These are phyloP conservation scores for Monosporascus sp. DNA, from an alignment of 2,329 filamentous ascomycete genomes.

Conservation along the genomic window DNA sequence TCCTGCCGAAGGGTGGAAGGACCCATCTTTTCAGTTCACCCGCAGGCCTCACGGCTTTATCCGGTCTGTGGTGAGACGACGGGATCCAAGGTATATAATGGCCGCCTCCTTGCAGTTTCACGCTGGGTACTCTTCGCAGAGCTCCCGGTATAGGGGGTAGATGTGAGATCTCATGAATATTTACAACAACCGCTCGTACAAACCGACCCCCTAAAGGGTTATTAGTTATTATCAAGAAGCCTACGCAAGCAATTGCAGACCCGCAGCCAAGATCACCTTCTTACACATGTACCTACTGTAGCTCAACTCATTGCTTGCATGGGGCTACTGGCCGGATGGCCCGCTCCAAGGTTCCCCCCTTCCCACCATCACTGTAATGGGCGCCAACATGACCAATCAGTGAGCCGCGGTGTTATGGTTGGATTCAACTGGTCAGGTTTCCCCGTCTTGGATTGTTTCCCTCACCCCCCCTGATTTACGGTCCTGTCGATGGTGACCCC, in stretches of 20 bases:
- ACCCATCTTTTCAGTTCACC: too few species aligned
- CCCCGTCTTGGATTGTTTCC: not conserved
- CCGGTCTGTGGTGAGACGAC: too few species aligned
- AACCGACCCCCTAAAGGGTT: too few species aligned
- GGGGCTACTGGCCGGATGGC: not conserved
- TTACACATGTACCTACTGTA: too few species aligned
- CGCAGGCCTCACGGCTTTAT: too few species aligned
- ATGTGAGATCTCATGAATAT: too few species aligned
- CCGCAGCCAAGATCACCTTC: too few species aligned
- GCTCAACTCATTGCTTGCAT: constrained; percentile 2
- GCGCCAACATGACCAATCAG: constrained; percentile 27
- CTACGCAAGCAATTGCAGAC: too few species aligned
- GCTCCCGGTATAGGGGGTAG: too few species aligned
- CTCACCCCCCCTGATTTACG: not conserved
- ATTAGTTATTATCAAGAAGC: too few species aligned
- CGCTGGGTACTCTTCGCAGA: not conserved
- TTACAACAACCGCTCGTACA: too few species aligned
- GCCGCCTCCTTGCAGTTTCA: not conserved
- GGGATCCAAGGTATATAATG: not conserved
- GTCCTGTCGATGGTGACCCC: not conserved
- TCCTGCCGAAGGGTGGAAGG: too few species aligned
- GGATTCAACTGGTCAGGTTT: constrained; percentile 9
- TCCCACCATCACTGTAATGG: constrained; percentile 26
- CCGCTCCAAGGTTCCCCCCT: not conserved
- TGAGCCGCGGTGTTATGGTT: constrained; percentile 1